Evolutionary conservation across 163 green algal genomes (phyloP).

Genomic region (Prototheca cutis): DNA sequence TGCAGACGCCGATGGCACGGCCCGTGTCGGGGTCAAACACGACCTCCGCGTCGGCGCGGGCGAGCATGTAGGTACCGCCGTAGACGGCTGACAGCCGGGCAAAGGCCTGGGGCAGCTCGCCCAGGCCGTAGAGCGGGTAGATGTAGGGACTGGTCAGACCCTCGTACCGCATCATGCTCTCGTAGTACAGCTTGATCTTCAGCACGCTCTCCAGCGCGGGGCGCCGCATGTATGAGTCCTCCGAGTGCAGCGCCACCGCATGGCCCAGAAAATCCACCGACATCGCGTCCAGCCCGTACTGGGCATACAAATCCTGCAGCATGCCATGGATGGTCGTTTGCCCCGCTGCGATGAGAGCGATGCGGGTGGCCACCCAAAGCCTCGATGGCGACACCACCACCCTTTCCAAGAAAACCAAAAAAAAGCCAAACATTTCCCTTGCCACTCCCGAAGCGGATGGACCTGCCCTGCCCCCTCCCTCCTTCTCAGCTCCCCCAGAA

Average conservation of each 20-base stretch:
- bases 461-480: too few species aligned
- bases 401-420: too few species aligned
- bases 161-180: constrained; percentile 86
- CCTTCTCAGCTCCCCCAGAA: too few species aligned
- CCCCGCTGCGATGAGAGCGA: background rate
- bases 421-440: too few species aligned
- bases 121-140: constrained; percentile 96
- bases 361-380: background rate
- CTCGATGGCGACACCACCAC: too few species aligned
- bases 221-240: constrained; percentile 62
- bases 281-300: constrained; percentile 71
- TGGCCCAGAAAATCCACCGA: constrained; percentile 96
- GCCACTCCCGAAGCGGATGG: too few species aligned
- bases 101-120: constrained; percentile 96
- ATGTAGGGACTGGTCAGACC: constrained; percentile 89
- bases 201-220: constrained; percentile 67
- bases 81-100: constrained; percentile 91
- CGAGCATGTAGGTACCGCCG: constrained; percentile 98
- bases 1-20: constrained; percentile 71
- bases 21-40: constrained; percentile 40
- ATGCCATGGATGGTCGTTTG: background rate
- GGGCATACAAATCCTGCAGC: constrained; percentile 62
- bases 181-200: constrained; percentile 94
- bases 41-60: constrained; percentile 71
- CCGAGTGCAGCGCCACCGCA: constrained; percentile 81